Evolutionary conservation across 2,329 filamentous ascomycete genomes (phyloP).

Genomic region (Bertia moriformis): DNA sequence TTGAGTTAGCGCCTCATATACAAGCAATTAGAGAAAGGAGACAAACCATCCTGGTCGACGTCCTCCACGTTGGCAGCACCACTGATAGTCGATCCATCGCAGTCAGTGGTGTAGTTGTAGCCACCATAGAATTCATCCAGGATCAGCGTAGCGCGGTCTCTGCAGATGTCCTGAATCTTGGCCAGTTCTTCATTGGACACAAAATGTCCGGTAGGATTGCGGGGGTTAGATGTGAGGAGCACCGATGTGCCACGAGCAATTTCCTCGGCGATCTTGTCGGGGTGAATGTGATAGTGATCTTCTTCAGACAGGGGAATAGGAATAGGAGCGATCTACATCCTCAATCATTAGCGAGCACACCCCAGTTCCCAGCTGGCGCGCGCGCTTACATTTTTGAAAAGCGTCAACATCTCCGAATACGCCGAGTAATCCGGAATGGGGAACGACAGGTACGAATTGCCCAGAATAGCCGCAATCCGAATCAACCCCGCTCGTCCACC

Average conservation of each 20-base stretch:
- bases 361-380: conserved; percentile 2
- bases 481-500: conserved; percentile 86
- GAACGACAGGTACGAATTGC: conserved; percentile 84
- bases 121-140: conserved; percentile 94
- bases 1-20: neutral
- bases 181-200: conserved; percentile 72
- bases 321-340: conserved; percentile 71
- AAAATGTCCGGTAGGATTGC: conserved; percentile 85
- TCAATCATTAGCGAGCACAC: conserved; percentile 2
- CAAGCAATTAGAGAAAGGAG: conserved; percentile 3
- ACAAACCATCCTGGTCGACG: conserved; percentile 54
- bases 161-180: conserved; percentile 84
- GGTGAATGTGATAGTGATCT: conserved; percentile 85
- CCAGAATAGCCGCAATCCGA: conserved; percentile 82
- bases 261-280: conserved; percentile 82
- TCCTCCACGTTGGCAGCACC: conserved; percentile 82
- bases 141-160: conserved; percentile 78
- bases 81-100: conserved; percentile 78
- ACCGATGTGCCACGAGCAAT: conserved; percentile 76
- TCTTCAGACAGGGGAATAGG: conserved; percentile 71
- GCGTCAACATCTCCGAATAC: conserved; percentile 91
- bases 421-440: conserved; percentile 93
- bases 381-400: conserved; percentile 68
- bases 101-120: conserved; percentile 89
- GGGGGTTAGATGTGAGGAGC: conserved; percentile 85